Base-by-base conservation (phyloP, 2,329 filamentous ascomycete species). In the Monosporascus ibericus region DNA sequence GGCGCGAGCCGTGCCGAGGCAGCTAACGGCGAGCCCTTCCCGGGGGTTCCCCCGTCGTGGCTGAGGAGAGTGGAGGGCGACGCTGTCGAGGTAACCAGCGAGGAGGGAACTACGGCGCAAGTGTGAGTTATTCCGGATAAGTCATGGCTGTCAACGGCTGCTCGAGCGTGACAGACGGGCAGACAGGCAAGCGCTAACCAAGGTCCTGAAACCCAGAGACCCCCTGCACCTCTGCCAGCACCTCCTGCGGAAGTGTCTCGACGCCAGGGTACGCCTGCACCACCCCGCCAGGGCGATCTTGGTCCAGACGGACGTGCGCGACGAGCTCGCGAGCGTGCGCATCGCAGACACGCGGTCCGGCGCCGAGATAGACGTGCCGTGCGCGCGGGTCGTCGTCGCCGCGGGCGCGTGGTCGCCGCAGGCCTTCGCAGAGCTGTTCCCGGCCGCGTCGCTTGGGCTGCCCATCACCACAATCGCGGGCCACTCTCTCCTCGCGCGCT, bases 321-420 rank as follows among this genome's bases (percentile, higher is more conserved):
- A 75, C 37, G 66, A 75, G 48, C 65, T 88, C 48, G 75, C 74
- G 2, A 75, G 74, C 34, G 67, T 88, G 15, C 70, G 73, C 25
- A 72, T 87, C 3, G 61, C 72, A 9, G 71, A 75, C 52, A 69
- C 70, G 2, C 61, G 68, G 47, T 70, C 71, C 5, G 73, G 72
- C 15, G 68, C 68, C 7, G 75, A 78, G 61, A 72, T 68, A 2
- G 71, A 79, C 44, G 63, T 92, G 2, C 77, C 84, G 0, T 89
- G 86, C 62, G 81, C 78, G 0, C 79, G 80, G 11, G 65, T 92
- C 24, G 71, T 92, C 17, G 76, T 92, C 54, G 72, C 86, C 0
- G 80, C 86, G 0, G 88, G 88, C 3, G 79, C 83, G 3, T 92
- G 89, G 88, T 86, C 87, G 0, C 77, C 81, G 0, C 69, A 70